Evolutionary conservation across 805 yeast species (phyloP), one percentile per base, ranked within the genome.

Genomic region (Hyphopichia homilentoma): DNA sequence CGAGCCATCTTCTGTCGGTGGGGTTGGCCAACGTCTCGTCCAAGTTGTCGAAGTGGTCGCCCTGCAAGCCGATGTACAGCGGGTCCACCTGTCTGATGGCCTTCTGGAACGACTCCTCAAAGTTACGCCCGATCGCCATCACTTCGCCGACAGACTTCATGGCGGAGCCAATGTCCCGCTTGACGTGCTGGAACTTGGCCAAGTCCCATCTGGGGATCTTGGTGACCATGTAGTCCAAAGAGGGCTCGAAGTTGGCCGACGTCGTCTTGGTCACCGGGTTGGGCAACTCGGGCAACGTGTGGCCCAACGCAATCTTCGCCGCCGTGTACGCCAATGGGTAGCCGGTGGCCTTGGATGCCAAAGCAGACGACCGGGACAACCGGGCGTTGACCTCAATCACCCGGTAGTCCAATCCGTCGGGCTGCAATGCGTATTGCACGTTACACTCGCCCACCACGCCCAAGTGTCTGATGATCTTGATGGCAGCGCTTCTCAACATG

Each of bases 361-460:
- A 76, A 27, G 98, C 98, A 21, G 97, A 89, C 19, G 97, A 93
- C 57, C 98, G 81, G 25, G 97, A 89, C 50, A 90, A 75, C 64
- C 98, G 81, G 27, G 98, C 98, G 57, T 90, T 90, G 43, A 90
- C 98, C 67, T 90, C 98, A 53, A 90, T 93, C 42, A 90, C 95
- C 59, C 97, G 79, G 73, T 84, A 90, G 55, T 90, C 97, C 49
- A 86, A 76, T 21, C 96, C 94, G 62, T 88, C 93, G 27, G 98
- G 96, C 58, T 89, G 95, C 47, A 90, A 75, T 33, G 97, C 95
- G 57, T 90, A 90, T 65, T 90, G 98, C 42, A 90, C 95, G 61
- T 90, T 90, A 77, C 98, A 90, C 69, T 90, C 98, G 64, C 98
- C 98, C 48, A 90, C 96, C 45, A 90, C 98, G 59, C 98, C 98